These are phyloP conservation scores for Pichia paraexigua DNA, from an alignment of 805 yeast genomes.

Conservation along the genomic window DNA sequence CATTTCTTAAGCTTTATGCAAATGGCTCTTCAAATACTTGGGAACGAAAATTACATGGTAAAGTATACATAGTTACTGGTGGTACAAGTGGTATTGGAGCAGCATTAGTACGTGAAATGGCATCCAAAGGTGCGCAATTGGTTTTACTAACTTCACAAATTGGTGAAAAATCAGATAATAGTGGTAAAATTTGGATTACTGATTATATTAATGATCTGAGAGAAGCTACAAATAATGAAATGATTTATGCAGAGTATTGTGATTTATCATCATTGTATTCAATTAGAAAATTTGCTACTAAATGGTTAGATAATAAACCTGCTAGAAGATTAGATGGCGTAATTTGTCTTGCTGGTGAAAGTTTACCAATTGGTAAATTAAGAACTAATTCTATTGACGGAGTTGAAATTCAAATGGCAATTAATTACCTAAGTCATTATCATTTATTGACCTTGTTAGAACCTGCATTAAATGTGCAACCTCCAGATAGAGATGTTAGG, in stretches of 20 bases:
- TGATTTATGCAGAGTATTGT: constrained; percentile 88
- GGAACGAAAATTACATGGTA: constrained; percentile 90
- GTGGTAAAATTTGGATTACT: constrained; percentile 47
- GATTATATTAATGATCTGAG: constrained; percentile 78
- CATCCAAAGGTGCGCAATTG: constrained; percentile 78
- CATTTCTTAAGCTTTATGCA: constrained; percentile 59
- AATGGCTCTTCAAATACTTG: constrained; percentile 79
- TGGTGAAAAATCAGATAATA: constrained; percentile 36
- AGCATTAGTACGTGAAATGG: constrained; percentile 63
- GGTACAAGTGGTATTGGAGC: constrained; percentile 93
- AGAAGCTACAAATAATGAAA: constrained; percentile 53
- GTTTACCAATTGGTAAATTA: constrained; percentile 59
- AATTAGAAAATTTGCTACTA: constrained; percentile 84
- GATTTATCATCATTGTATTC: constrained; percentile 68
- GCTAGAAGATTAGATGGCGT: constrained; percentile 89
- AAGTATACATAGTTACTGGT: constrained; percentile 79
- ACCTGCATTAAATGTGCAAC: constrained; percentile 84
- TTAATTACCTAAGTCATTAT: constrained; percentile 73
- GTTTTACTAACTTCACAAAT: constrained; percentile 56
- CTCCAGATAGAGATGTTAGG: constrained; percentile 91
- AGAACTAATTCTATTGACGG: constrained; percentile 74
- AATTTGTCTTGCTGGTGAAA: constrained; percentile 79
- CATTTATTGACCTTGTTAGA: constrained; percentile 72
- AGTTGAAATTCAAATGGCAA: constrained; percentile 74
- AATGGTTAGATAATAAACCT: constrained; percentile 86